These are phyloP conservation scores for Mycena sp. DNA, from an alignment of 1,284 basidiomycete genomes.

Conservation along the genomic window DNA sequence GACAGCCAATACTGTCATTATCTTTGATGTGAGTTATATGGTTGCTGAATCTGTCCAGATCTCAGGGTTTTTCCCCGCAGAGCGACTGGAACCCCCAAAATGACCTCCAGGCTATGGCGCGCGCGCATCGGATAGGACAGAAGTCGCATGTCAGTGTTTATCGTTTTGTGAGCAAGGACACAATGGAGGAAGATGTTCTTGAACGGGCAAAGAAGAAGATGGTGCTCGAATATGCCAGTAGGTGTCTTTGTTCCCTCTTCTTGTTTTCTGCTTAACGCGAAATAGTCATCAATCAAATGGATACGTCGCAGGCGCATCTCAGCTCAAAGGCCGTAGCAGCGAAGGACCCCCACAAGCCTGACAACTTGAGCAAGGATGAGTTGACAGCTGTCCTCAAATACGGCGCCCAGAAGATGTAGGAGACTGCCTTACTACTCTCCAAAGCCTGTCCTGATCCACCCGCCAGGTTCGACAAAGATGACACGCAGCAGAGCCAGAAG, in stretches of 20 bases:
- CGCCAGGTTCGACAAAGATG: conserved; percentile 94
- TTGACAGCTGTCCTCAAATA: conserved; percentile 99
- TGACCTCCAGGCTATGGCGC: conserved; percentile 98
- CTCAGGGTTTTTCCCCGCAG: too few relatives aligned
- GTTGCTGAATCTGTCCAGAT: neutral
- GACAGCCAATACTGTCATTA: conserved; percentile 98
- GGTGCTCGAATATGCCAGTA: conserved; percentile 99
- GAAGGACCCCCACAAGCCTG: conserved; percentile 79
- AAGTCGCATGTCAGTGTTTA: conserved; percentile 99
- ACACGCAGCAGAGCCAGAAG: conserved; percentile 92
- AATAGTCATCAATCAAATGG: conserved; percentile 98
- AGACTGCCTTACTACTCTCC: conserved; percentile 16
- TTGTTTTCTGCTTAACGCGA: conserved; percentile 8
- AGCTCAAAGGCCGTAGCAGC: conserved; percentile 73
- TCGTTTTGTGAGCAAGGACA: conserved; percentile 98
- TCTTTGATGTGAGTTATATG: conserved; percentile 86
- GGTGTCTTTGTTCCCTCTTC: conserved; percentile 48
- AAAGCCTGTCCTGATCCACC: conserved; percentile 5
- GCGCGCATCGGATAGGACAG: conserved; percentile 96
- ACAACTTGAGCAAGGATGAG: conserved; percentile 95
- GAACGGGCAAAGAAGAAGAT: conserved; percentile 99
- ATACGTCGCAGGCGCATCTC: conserved; percentile 97
- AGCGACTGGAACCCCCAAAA: conserved; percentile 98
- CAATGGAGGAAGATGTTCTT: conserved; percentile 98
- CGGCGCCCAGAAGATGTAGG: conserved; percentile 96